Evolutionary conservation across 495 filamentous ascomycete genomes (phyloP).

Genomic region (Penicillium pancosmium): DNA sequence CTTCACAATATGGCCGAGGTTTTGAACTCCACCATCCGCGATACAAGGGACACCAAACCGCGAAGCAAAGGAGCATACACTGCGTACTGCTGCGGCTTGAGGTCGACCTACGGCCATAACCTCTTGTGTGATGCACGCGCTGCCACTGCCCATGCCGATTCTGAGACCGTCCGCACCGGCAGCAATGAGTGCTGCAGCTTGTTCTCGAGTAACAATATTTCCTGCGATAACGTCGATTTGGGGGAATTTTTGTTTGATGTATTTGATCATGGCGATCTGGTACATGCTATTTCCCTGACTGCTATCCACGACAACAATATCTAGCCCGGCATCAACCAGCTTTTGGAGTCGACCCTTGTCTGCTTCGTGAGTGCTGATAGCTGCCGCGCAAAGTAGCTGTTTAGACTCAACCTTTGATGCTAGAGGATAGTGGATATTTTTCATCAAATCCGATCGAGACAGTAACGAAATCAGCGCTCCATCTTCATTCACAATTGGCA

Average conservation of each 20-base stretch:
- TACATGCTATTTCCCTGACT: conserved; percentile 97
- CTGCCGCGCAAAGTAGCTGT: conserved; percentile 93
- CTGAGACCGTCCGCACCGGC: conserved; percentile 94
- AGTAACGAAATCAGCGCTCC: conserved; percentile 92
- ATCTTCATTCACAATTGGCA: conserved; percentile 87
- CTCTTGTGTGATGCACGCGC: conserved; percentile 98
- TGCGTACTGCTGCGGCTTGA: conserved; percentile 89
- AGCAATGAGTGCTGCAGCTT: conserved; percentile 89
- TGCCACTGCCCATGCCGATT: conserved; percentile 98
- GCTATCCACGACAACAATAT: conserved; percentile 93
- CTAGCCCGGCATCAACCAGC: conserved; percentile 90
- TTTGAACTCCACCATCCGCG: conserved; percentile 96
- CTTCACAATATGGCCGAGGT: conserved; percentile 98
- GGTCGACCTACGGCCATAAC: conserved; percentile 98
- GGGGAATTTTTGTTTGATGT: conserved; percentile 83
- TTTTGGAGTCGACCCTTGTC: conserved; percentile 82
- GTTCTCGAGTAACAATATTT: conserved; percentile 95
- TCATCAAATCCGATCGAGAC: conserved; percentile 95
- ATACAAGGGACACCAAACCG: conserved; percentile 97
- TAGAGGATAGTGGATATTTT: conserved; percentile 96
- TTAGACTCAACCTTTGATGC: conserved; percentile 98
- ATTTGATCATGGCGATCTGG: conserved; percentile 96
- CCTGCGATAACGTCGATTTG: conserved; percentile 91
- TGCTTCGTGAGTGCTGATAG: conserved; percentile 91
- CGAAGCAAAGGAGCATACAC: conserved; percentile 83